Base-by-base conservation (phyloP, 768 basidiomycete species). In the Podaxis sp. region DNA sequence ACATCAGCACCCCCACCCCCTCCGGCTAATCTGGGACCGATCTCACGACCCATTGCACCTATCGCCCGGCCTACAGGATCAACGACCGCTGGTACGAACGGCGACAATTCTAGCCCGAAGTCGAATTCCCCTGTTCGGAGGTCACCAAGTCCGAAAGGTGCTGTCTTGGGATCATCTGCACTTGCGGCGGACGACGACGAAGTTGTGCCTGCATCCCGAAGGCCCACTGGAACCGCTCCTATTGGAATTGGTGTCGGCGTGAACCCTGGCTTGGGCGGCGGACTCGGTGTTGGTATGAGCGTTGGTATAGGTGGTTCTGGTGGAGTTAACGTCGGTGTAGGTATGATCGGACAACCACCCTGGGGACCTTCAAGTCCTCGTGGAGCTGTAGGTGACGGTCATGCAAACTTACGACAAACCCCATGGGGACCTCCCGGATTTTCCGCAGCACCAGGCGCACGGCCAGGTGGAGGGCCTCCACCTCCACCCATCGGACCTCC, bases 141-240 rank as follows among this genome's bases (percentile, higher is more conserved):
- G 12, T 80, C 79, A 25, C 80, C 82, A 5, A 82, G 81, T 66
- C 82, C 83, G 2, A 92, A 91, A 69, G 85, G 86, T 43, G 75
- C 87, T 38, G 77, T 92, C 6, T 76, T 91, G 5, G 91, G 91
- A 12, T 92, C 91, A 13, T 88, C 88, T 4, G 91, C 91, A 19
- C 80, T 93, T 19, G 84, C 86, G 2, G 84, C 90, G 13, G 90
- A 91, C 63, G 91, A 91, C 64, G 91, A 93, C 70, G 91, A 93
- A 69, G 88, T 92, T 11, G 83, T 93, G 9, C 74, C 80, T 43
- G 74, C 80, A 17, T 79, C 80, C 6, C 76, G 82, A 40, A 72
- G 84, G 53, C 76, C 72, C 43, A 75, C 70, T 9, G 72, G 67
- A 67, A 53, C 65, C 43, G 40, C 69, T 24, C 71, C 71, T 1